A percentile compares a stretch with the other conserved stretches of the same genome.
Evolutionary conservation across 2,329 filamentous ascomycete species (phyloP).

Genomic region (Trichoderma gracile): DNA sequence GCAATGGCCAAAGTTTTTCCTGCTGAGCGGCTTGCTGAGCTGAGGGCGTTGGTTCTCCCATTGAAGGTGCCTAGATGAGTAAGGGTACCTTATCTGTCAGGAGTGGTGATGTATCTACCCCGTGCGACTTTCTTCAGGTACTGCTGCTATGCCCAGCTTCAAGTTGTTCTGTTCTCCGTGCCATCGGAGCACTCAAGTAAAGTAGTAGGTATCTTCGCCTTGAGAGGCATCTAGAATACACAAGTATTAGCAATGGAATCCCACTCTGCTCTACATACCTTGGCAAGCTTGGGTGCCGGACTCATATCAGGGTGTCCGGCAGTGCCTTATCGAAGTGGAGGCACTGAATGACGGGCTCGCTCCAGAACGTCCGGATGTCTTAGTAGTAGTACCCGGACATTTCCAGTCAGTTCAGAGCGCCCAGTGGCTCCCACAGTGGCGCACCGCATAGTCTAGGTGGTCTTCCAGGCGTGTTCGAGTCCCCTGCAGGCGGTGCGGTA

Average conservation of each 20-base stretch:
- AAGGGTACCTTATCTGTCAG: neutral
- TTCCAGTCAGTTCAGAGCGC: neutral
- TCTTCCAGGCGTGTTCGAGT: slow-evolving; percentile 5
- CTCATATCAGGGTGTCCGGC: neutral
- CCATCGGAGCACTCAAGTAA: too few species aligned
- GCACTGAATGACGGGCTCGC: too few species aligned
- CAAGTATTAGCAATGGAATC: neutral
- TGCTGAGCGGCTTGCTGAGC: neutral
- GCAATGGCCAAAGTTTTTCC: neutral
- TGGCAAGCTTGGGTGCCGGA: too few species aligned
- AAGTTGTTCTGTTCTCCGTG: too few species aligned
- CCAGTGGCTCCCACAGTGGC: slow-evolving; percentile 2
- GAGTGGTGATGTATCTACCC: neutral
- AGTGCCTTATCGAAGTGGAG: too few species aligned
- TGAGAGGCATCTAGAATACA: neutral
- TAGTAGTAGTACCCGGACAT: neutral
- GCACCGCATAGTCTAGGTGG: neutral
- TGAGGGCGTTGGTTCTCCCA: neutral
- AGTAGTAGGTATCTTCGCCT: too few species aligned
- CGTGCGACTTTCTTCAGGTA: too few species aligned
- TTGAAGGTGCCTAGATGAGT: neutral
- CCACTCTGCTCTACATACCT: neutral
- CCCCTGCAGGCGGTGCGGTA: slow-evolving; percentile 21
- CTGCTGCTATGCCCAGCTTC: neutral
- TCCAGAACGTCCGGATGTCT: neutral